A percentile compares a stretch with the other conserved stretches of the same genome.
phyloP scores from a whole-genome alignment of 2,329 filamentous ascomycete genomes.

The Scolecobasidium constrictum region DNA sequence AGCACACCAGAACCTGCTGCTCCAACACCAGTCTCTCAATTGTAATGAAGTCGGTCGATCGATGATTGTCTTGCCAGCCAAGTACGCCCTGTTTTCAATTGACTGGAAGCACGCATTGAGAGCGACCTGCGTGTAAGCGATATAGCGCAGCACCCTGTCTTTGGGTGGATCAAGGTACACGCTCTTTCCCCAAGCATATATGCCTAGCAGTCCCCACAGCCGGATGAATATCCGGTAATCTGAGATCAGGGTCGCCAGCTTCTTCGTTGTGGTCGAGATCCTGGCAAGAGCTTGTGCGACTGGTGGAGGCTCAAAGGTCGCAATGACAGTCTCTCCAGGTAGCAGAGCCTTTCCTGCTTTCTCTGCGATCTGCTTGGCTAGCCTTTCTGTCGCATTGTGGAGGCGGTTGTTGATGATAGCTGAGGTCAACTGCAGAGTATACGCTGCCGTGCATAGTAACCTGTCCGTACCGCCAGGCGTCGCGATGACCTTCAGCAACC shows the following conservation, averaged over 20 bases:
- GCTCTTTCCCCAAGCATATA: conserved; percentile 56
- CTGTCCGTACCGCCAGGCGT: conserved; percentile 29
- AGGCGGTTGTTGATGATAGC: conserved; percentile 28
- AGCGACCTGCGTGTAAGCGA: conserved; percentile 59
- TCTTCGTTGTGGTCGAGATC: conserved; percentile 13
- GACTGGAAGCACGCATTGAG: conserved; percentile 62
- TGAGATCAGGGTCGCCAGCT: conserved; percentile 47
- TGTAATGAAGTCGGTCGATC: conserved; percentile 30
- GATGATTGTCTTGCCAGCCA: conserved; percentile 63
- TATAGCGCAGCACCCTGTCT: conserved; percentile 34
- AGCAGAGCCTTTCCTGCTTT: conserved; percentile 28
- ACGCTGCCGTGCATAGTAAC: conserved; percentile 31
- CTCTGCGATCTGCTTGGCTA: conserved; percentile 24
- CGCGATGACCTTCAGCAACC: conserved; percentile 26
- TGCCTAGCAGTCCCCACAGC: conserved; percentile 64
- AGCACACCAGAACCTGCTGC: conserved; percentile 67
- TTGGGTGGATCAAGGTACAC: conserved; percentile 14
- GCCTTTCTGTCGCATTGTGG: conserved; percentile 20
- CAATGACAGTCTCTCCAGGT: conserved; percentile 30
- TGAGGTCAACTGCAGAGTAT: conserved; percentile 31
- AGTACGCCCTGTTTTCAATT: conserved; percentile 74
- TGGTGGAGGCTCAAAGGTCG: conserved; percentile 27
- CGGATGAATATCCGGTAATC: conserved; percentile 64
- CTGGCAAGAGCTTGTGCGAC: conserved; percentile 15
- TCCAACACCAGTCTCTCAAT: conserved; percentile 55